Conservation (phyloP, 371 early-diverging fungal genomes). For the Lichtheimia hyalospora region DNA sequence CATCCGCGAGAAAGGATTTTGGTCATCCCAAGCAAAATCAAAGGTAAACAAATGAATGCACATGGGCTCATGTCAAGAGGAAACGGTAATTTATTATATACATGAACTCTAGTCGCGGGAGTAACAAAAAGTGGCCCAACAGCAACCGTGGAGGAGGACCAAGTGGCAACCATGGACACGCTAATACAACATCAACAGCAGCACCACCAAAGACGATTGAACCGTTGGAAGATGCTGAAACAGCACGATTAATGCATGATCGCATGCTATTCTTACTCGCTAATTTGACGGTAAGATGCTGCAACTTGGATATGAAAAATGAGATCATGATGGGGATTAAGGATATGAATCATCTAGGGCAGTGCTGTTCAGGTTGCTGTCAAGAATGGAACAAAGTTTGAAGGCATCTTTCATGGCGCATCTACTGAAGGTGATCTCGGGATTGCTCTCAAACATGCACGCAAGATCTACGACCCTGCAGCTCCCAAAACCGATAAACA, state of each 20-base stretch:
- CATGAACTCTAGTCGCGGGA: conserved; percentile 25
- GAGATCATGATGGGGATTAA: not conserved
- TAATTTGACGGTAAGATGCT: conserved; percentile 65
- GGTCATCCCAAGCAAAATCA: too few relatives aligned
- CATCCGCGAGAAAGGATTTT: too few relatives aligned
- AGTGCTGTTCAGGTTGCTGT: conserved; percentile 68
- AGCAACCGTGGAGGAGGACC: conserved; percentile 4
- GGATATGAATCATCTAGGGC: conserved; percentile 57
- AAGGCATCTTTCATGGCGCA: conserved; percentile 80
- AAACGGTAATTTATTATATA: too few relatives aligned
- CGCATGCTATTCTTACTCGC: conserved; percentile 75
- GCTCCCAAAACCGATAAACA: conserved; percentile 27
- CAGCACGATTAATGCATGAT: conserved; percentile 61
- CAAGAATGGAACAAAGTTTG: conserved; percentile 66
- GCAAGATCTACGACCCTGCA: conserved; percentile 37
- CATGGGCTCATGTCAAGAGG: too few relatives aligned
- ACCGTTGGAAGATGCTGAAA: conserved; percentile 21
- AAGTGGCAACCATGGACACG: conserved; percentile 10
- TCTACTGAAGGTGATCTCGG: conserved; percentile 76
- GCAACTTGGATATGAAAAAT: not conserved
- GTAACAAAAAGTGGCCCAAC: conserved; percentile 36
- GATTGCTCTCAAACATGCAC: conserved; percentile 71
- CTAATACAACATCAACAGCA: conserved; percentile 18
- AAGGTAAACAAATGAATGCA: too few relatives aligned
- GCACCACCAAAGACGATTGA: not conserved